Evolutionary conservation across 2,329 filamentous ascomycete species (phyloP).

Genomic region (Alternaria hordeiaustralica): DNA sequence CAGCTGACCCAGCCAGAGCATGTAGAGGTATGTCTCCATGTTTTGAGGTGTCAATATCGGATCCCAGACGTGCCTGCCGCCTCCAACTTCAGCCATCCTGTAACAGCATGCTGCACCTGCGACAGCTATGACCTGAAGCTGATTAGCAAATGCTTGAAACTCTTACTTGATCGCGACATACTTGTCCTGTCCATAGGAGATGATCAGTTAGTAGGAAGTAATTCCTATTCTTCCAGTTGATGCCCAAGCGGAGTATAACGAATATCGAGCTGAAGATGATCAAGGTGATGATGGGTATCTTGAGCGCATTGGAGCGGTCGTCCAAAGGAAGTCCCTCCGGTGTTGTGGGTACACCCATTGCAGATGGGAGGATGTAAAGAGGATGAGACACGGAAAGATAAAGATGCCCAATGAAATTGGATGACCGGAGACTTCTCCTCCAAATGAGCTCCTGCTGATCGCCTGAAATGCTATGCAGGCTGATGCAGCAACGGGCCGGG

Average conservation of each 20-base stretch:
- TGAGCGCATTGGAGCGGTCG: slow-evolving; percentile 29
- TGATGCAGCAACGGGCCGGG: neutral
- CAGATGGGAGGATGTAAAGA: slow-evolving; percentile 1
- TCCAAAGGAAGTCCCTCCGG: slow-evolving; percentile 25
- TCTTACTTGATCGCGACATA: slow-evolving; percentile 3
- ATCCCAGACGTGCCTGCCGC: slow-evolving; percentile 34
- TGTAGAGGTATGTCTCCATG: slow-evolving; percentile 24
- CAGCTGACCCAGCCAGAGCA: slow-evolving; percentile 31
- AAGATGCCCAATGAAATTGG: neutral
- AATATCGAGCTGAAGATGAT: slow-evolving; percentile 32
- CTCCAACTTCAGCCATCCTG: slow-evolving; percentile 26
- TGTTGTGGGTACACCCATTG: slow-evolving; percentile 21
- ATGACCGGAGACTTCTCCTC: neutral
- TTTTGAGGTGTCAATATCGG: slow-evolving; percentile 26
- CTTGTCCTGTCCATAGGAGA: slow-evolving; percentile 32
- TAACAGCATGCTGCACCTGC: slow-evolving; percentile 27
- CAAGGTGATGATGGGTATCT: slow-evolving; percentile 29
- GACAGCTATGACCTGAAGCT: slow-evolving; percentile 25
- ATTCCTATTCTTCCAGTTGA: slow-evolving; percentile 31
- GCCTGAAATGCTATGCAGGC: neutral
- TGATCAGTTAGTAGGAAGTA: slow-evolving; percentile 34
- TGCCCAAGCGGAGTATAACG: slow-evolving; percentile 23
- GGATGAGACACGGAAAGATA: neutral
- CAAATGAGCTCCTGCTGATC: neutral
- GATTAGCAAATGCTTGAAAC: neutral